phyloP scores from a whole-genome alignment of 164 flowering plant genomes.

The Cinnamomum micranthum region DNA sequence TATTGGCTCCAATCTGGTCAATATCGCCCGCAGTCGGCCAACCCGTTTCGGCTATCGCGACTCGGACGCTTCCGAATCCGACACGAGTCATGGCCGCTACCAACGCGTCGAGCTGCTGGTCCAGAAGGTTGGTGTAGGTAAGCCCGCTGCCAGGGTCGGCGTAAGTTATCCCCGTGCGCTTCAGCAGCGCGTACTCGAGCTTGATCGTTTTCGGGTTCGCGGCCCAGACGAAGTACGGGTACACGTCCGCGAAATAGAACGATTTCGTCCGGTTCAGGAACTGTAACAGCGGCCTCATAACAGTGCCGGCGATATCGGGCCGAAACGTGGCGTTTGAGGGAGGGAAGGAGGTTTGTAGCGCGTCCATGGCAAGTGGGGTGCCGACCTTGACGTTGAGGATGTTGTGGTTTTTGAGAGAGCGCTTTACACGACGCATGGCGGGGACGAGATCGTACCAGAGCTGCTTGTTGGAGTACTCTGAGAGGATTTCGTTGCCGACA shows the following conservation, averaged over 20 bases:
- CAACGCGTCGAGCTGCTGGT: slow-evolving; percentile 80
- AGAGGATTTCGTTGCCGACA: slow-evolving; percentile 83
- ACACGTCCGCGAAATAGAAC: slow-evolving; percentile 72
- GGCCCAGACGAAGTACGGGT: slow-evolving; percentile 81
- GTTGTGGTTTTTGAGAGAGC: slow-evolving; percentile 34
- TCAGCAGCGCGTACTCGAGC: slow-evolving; percentile 68
- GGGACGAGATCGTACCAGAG: slow-evolving; percentile 67
- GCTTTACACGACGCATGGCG: slow-evolving; percentile 52
- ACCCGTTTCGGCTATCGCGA: slow-evolving; percentile 79
- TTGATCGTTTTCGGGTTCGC: slow-evolving; percentile 31
- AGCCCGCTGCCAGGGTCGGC: slow-evolving; percentile 57
- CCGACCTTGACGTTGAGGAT: slow-evolving; percentile 68
- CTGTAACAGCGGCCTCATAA: slow-evolving; percentile 62
- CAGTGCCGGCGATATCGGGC: slow-evolving; percentile 41
- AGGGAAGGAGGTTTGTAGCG: slow-evolving; percentile 60
- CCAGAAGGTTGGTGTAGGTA: slow-evolving; percentile 62
- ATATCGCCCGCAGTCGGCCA: slow-evolving; percentile 84
- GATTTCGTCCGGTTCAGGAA: slow-evolving; percentile 80
- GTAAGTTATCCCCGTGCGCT: slow-evolving; percentile 28
- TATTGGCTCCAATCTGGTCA: slow-evolving; percentile 75
- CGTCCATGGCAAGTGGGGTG: slow-evolving; percentile 78
- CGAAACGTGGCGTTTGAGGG: slow-evolving; percentile 84
- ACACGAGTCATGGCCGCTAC: slow-evolving; percentile 57
- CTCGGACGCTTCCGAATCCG: slow-evolving; percentile 45
- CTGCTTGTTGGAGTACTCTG: slow-evolving; percentile 18